These are phyloP conservation scores for Yamadazyma scolyti DNA, from an alignment of 805 yeast genomes.

Conservation along the genomic window DNA sequence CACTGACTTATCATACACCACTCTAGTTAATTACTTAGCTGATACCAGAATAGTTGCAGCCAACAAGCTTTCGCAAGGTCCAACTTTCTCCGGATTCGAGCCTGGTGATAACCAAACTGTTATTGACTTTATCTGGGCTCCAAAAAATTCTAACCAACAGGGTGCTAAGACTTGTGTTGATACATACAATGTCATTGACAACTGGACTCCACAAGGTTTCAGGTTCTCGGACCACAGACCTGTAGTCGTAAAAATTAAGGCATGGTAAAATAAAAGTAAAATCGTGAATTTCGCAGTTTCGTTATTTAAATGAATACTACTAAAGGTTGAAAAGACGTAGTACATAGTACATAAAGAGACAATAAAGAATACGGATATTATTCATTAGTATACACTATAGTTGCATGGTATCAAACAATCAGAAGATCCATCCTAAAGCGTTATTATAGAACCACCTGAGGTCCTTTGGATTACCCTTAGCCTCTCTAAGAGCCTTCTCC, in stretches of 20 bases:
- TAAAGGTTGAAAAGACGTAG: too few species aligned
- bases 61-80: conserved; percentile 14
- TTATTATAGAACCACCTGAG: conserved; percentile 48
- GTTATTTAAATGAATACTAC: too few species aligned
- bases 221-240: conserved; percentile 49
- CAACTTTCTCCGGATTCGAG: conserved; percentile 41
- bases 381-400: too few species aligned
- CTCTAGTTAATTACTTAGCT: conserved; percentile 20
- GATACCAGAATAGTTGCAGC: conserved; percentile 33
- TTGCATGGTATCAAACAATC: too few species aligned
- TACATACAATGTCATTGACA: conserved; percentile 30
- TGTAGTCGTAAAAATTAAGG: conserved; percentile 14
- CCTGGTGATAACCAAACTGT: conserved; percentile 19
- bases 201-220: conserved; percentile 25
- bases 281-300: too few species aligned
- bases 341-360: too few species aligned
- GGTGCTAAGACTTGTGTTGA: conserved; percentile 15
- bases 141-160: conserved; percentile 17
- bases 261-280: too few species aligned
- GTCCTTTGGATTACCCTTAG: conserved; percentile 41
- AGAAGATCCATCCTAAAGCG: conserved; percentile 48
- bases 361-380: too few species aligned
- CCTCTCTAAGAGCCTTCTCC: conserved; percentile 31
- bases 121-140: conserved; percentile 39
- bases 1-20: conserved; percentile 22